Conservation (phyloP, 2,329 filamentous ascomycete species). For the Trichothecium sympodiale region DNA sequence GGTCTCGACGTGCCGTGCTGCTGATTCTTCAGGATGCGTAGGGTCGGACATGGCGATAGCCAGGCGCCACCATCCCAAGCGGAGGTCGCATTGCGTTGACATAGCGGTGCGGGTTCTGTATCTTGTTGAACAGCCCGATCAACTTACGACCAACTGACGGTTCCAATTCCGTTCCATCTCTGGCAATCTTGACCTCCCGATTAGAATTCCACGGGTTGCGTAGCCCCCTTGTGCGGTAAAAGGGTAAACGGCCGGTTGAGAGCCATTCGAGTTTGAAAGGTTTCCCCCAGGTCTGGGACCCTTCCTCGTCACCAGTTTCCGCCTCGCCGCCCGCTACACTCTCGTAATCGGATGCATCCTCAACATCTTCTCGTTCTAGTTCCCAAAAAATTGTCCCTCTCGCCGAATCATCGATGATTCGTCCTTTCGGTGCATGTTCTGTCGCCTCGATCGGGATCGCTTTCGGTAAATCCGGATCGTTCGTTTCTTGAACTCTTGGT, state of each 20-base stretch:
- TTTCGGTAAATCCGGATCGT: slow-evolving; percentile 58
- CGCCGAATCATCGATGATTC: slow-evolving; percentile 84
- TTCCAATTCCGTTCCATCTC: slow-evolving; percentile 89
- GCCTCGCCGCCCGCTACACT: slow-evolving; percentile 23
- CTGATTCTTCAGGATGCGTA: slow-evolving; percentile 17
- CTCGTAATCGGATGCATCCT: slow-evolving; percentile 33
- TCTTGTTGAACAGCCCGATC: slow-evolving; percentile 64
- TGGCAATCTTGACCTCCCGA: slow-evolving; percentile 87
- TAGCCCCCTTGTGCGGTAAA: slow-evolving; percentile 77
- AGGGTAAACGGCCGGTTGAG: slow-evolving; percentile 71
- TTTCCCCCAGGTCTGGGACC: slow-evolving; percentile 69
- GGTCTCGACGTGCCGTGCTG: not conserved
- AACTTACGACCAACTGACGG: slow-evolving; percentile 67
- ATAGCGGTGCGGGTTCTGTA: slow-evolving; percentile 26
- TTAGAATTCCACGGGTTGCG: slow-evolving; percentile 94
- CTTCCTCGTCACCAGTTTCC: slow-evolving; percentile 22
- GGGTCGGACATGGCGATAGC: slow-evolving; percentile 24
- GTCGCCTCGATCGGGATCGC: slow-evolving; percentile 73
- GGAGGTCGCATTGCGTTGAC: slow-evolving; percentile 18
- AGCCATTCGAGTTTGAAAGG: slow-evolving; percentile 89
- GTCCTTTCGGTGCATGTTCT: slow-evolving; percentile 66
- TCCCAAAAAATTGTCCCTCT: slow-evolving; percentile 98
- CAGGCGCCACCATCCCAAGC: slow-evolving; percentile 21
- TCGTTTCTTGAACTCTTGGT: slow-evolving; percentile 47
- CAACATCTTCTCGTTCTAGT: slow-evolving; percentile 50